Percentiles rank a stretch among this genome's conserved stretches.
Conservation (phyloP, 108 stramenopile genomes). For the Fragilaria radians region DNA sequence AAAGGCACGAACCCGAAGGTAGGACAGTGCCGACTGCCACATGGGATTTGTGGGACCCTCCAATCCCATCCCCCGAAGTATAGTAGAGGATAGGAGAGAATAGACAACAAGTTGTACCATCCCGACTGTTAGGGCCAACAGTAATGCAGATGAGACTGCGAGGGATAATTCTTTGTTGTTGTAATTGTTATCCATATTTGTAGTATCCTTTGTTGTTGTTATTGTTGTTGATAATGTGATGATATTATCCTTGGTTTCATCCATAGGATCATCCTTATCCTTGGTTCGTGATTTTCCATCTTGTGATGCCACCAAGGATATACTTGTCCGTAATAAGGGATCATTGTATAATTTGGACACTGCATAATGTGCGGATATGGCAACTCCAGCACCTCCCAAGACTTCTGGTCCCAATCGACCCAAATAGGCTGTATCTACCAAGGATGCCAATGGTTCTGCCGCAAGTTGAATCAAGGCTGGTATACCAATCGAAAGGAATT, state of each 20-base stretch:
- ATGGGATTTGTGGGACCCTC: conserved; percentile 8
- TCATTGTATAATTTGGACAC: conserved; percentile 34
- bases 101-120: conserved; percentile 18
- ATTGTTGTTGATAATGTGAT: no score
- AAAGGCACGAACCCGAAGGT: conserved; percentile 20
- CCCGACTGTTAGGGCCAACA: conserved; percentile 24
- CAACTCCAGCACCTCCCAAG: conserved; percentile 36
- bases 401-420: conserved; percentile 25
- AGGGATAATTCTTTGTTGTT: conserved; percentile 15
- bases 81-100: conserved; percentile 3
- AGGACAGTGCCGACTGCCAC: conserved; percentile 20
- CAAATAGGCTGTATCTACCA: conserved; percentile 35
- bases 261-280: not conserved
- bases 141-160: conserved; percentile 21
- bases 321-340: conserved; percentile 30
- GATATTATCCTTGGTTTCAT: no score
- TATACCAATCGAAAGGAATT: conserved; percentile 26
- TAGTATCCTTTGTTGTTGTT: no score
- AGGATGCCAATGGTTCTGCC: conserved; percentile 32
- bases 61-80: conserved; percentile 18
- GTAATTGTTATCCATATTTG: not conserved
- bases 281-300: not conserved
- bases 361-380: conserved; percentile 24
- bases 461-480: conserved; percentile 31
- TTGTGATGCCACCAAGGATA: conserved; percentile 34